Percentiles rank a stretch among this genome's conserved stretches.
phyloP scores from a whole-genome alignment of 2,329 filamentous ascomycete species.

The Arthrobotrys musiformis region DNA sequence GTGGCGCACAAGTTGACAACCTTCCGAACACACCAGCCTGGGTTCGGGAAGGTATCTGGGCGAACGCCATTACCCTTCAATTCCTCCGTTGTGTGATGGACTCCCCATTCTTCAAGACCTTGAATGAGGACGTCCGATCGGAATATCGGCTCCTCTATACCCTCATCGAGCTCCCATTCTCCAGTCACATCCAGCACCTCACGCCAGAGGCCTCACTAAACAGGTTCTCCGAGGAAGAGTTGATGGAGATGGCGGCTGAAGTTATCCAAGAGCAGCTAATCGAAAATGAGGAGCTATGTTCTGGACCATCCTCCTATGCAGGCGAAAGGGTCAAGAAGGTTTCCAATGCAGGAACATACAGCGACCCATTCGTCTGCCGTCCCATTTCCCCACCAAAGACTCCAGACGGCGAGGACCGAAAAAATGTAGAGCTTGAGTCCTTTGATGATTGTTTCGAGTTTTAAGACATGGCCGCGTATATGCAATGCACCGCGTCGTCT shows the following conservation, averaged over 20 bases:
- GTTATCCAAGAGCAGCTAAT: slow-evolving; percentile 48
- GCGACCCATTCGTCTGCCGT: slow-evolving; percentile 28
- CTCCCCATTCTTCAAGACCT: slow-evolving; percentile 43
- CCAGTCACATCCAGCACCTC: slow-evolving; percentile 45
- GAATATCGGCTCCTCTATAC: slow-evolving; percentile 37
- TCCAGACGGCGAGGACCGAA: slow-evolving; percentile 40
- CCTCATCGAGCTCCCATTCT: slow-evolving; percentile 44
- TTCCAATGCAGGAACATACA: background rate
- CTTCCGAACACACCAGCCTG: slow-evolving; percentile 29
- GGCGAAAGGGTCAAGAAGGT: slow-evolving; percentile 5
- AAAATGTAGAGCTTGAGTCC: slow-evolving; percentile 17
- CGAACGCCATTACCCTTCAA: slow-evolving; percentile 40
- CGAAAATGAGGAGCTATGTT: slow-evolving; percentile 25
- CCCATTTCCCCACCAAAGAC: slow-evolving; percentile 50
- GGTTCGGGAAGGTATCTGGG: slow-evolving; percentile 46
- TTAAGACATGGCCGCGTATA: slow-evolving; percentile 3
- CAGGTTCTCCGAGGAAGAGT: slow-evolving; percentile 36
- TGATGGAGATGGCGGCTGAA: slow-evolving; percentile 36
- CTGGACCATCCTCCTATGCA: background rate
- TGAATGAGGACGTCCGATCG: slow-evolving; percentile 31
- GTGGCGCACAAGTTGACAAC: slow-evolving; percentile 29
- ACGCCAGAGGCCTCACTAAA: slow-evolving; percentile 10
- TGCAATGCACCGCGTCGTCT: background rate
- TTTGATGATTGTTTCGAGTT: slow-evolving; percentile 34
- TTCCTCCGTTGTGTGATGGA: slow-evolving; percentile 51